Evolutionary conservation across 179 eudicot genomes (phyloP).

Genomic region (Actinidia polygama): DNA sequence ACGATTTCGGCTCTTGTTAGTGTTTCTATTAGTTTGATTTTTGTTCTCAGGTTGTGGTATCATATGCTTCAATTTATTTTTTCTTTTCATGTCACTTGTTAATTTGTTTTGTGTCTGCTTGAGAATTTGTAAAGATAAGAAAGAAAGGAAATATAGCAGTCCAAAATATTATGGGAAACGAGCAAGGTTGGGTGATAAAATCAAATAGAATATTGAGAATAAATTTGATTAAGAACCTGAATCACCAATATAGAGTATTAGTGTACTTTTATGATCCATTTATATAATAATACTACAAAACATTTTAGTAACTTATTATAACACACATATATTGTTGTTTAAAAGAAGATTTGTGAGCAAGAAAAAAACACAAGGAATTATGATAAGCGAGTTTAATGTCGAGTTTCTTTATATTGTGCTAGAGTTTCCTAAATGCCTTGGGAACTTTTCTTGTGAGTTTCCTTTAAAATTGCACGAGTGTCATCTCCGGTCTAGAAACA

Average conservation of each 20-base stretch:
- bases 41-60: neutral
- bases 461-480: neutral
- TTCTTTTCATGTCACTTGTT: neutral
- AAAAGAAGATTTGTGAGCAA: neutral
- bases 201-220: neutral
- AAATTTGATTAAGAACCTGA: neutral
- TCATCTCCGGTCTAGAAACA: neutral
- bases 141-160: no score
- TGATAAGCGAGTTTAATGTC: neutral
- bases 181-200: neutral
- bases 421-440: neutral
- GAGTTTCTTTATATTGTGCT: neutral
- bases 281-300: neutral
- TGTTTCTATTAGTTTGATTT: neutral
- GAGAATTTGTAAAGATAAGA: neutral
- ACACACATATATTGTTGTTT: neutral
- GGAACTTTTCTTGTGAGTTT: neutral
- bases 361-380: neutral
- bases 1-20: conserved; percentile 3
- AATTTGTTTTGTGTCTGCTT: neutral
- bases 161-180: neutral
- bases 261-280: neutral
- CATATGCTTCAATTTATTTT: neutral
- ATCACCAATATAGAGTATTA: neutral
- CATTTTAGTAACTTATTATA: no score